Percentiles rank a stretch among this genome's conserved stretches.
Conservation (phyloP, 768 basidiomycete species). For the Podaxis pistillaris region DNA sequence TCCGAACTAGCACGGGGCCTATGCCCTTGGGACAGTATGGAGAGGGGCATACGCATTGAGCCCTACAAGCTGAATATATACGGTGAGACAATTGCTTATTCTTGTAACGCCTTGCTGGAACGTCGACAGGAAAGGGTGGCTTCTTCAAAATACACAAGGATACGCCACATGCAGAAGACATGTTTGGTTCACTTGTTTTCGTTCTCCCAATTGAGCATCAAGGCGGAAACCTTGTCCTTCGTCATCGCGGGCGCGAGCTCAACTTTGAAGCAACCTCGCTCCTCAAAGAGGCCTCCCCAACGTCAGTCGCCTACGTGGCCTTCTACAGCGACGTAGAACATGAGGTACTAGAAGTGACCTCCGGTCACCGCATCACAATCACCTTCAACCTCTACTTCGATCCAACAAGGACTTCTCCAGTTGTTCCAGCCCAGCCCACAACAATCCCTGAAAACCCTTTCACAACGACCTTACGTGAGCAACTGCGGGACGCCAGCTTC, state of each 20-base stretch:
- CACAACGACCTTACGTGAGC: slow-evolving; percentile 21
- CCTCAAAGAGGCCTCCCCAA: slow-evolving; percentile 21
- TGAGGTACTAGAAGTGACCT: slow-evolving; percentile 32
- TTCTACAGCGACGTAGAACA: slow-evolving; percentile 42
- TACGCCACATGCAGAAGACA: slow-evolving; percentile 39
- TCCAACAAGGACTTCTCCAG: not conserved
- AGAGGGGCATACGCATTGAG: slow-evolving; percentile 23
- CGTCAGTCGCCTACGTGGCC: slow-evolving; percentile 29
- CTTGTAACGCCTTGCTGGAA: not conserved
- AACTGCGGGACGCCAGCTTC: slow-evolving; percentile 25
- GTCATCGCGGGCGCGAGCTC: slow-evolving; percentile 30
- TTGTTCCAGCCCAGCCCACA: not conserved
- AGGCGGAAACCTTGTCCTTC: slow-evolving; percentile 42
- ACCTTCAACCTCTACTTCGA: slow-evolving; percentile 40
- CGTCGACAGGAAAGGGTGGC: slow-evolving; percentile 32
- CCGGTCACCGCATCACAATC: slow-evolving; percentile 39
- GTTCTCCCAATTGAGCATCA: slow-evolving; percentile 46
- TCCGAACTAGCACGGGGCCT: slow-evolving; percentile 15
- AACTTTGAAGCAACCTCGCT: slow-evolving; percentile 29
- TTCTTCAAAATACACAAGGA: slow-evolving; percentile 54
- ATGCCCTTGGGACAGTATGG: slow-evolving; percentile 16
- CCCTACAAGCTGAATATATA: slow-evolving; percentile 39
- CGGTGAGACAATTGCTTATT: slow-evolving; percentile 20
- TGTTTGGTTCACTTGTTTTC: slow-evolving; percentile 54
- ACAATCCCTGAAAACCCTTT: slow-evolving; percentile 13